These are phyloP conservation scores for Rhynchosporium agropyri DNA, from an alignment of 2,329 filamentous ascomycete genomes.

Conservation along the genomic window DNA sequence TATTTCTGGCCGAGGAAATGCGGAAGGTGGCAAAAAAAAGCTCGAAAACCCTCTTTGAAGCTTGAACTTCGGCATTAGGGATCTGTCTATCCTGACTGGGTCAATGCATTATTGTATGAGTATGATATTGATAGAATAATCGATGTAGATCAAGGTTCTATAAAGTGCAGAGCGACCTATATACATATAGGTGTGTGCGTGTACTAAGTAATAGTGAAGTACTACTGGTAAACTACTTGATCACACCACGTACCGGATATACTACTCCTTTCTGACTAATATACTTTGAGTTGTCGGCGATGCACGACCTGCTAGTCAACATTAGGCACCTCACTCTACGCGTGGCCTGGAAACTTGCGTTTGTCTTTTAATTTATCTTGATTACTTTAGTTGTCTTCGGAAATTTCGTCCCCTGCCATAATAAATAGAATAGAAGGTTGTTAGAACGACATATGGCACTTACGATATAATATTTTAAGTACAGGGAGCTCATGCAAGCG, in stretches of 20 bases:
- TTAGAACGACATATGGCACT: conserved; percentile 58
- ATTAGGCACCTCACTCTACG: conserved; percentile 62
- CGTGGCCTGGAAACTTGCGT: conserved; percentile 81
- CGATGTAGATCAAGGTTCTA: too few species aligned
- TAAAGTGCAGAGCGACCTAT: too few species aligned
- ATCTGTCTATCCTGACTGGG: not conserved
- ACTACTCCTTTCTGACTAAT: not conserved
- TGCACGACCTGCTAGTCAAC: conserved; percentile 75
- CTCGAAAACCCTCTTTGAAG: not conserved
- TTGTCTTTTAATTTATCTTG: conserved; percentile 80
- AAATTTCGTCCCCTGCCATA: conserved; percentile 74
- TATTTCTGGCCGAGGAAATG: conserved; percentile 82
- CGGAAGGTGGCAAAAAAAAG: conserved; percentile 68
- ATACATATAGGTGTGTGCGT: too few species aligned
- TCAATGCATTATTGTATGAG: not conserved
- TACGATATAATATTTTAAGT: conserved; percentile 48
- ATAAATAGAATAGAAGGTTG: conserved; percentile 85
- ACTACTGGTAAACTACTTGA: too few species aligned
- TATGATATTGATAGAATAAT: not conserved
- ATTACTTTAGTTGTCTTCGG: conserved; percentile 66
- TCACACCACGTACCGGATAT: too few species aligned
- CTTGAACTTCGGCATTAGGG: too few species aligned
- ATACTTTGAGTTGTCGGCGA: conserved; percentile 90
- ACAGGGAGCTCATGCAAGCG: conserved; percentile 49
- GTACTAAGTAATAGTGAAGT: too few species aligned